A percentile compares a stretch with the other conserved stretches of the same genome.
Evolutionary conservation across 768 basidiomycete species (phyloP).

Genomic region (Hygrophoropsis aurantiaca): DNA sequence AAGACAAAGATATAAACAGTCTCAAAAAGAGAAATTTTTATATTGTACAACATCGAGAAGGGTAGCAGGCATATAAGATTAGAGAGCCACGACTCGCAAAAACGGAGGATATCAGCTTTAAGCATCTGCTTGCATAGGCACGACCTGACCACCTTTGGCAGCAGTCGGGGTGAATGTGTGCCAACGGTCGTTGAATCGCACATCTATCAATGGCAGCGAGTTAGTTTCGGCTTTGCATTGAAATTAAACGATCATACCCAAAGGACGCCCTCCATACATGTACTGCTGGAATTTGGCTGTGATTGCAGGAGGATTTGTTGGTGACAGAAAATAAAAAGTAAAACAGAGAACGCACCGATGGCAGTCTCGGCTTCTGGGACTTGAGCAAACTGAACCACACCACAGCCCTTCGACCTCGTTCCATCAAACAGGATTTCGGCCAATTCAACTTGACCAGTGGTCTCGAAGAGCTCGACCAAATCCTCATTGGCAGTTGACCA

Average conservation of each 20-base stretch:
- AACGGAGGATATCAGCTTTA: not conserved
- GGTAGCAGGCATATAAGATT: not conserved
- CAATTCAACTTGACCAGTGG: constrained; percentile 90
- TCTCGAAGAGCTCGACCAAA: constrained; percentile 96
- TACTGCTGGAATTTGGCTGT: constrained; percentile 93
- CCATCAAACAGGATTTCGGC: constrained; percentile 96
- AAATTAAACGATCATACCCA: constrained; percentile 51
- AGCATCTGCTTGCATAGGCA: constrained; percentile 63
- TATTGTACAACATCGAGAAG: not conserved
- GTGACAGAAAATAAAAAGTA: not conserved
- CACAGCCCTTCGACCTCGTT: constrained; percentile 89
- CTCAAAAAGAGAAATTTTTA: not conserved
- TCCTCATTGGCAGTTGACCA: constrained; percentile 99
- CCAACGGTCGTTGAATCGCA: constrained; percentile 94
- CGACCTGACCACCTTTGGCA: constrained; percentile 81
- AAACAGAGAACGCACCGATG: constrained; percentile 55
- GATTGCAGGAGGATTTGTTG: not conserved
- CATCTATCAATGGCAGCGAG: constrained; percentile 48
- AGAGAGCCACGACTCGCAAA: not conserved
- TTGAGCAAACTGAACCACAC: constrained; percentile 92
- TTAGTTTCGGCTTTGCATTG: no score
- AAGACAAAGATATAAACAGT: not conserved
- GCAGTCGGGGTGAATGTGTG: constrained; percentile 89
- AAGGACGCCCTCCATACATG: constrained; percentile 89
- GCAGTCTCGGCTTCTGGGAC: constrained; percentile 91